Evolutionary conservation across 2,329 filamentous ascomycete genomes (phyloP).

Genomic region (Coniochaeta ligniaria): DNA sequence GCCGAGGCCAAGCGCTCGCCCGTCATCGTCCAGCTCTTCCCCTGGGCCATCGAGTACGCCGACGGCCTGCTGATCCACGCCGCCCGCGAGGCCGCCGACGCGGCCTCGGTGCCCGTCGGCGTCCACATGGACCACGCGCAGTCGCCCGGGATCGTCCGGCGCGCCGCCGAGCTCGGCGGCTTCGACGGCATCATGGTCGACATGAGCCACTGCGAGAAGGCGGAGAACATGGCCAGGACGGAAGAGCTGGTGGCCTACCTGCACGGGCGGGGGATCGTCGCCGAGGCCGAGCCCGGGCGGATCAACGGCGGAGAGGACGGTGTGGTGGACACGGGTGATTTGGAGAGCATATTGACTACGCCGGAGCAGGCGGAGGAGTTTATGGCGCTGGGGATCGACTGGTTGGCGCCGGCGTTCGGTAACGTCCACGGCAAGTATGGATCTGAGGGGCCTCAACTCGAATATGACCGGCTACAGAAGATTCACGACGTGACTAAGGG

Average conservation of each 20-base stretch:
- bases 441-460: conserved; percentile 43
- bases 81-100: conserved; percentile 45
- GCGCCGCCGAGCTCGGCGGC: conserved; percentile 44
- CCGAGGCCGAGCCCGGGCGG: conserved; percentile 61
- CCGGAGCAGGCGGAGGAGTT: conserved; percentile 54
- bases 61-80: conserved; percentile 44
- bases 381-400: conserved; percentile 54
- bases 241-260: conserved; percentile 55
- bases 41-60: conserved; percentile 62
- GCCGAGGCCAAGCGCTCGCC: conserved; percentile 61
- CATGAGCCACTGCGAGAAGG: conserved; percentile 66
- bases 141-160: conserved; percentile 48
- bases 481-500: conserved; percentile 22
- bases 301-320: conserved; percentile 59
- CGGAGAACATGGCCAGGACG: conserved; percentile 59
- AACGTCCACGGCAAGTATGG: conserved; percentile 61
- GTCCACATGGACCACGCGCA: conserved; percentile 64
- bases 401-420: conserved; percentile 57
- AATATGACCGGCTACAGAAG: conserved; percentile 40
- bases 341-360: conserved; percentile 43
- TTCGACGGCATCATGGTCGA: conserved; percentile 74
- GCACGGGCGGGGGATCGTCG: conserved; percentile 54
- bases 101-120: conserved; percentile 49
- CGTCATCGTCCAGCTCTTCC: conserved; percentile 64
- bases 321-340: conserved; percentile 41